phyloP scores from a whole-genome alignment of 179 eudicot genomes.

The Gypsophila paniculata region DNA sequence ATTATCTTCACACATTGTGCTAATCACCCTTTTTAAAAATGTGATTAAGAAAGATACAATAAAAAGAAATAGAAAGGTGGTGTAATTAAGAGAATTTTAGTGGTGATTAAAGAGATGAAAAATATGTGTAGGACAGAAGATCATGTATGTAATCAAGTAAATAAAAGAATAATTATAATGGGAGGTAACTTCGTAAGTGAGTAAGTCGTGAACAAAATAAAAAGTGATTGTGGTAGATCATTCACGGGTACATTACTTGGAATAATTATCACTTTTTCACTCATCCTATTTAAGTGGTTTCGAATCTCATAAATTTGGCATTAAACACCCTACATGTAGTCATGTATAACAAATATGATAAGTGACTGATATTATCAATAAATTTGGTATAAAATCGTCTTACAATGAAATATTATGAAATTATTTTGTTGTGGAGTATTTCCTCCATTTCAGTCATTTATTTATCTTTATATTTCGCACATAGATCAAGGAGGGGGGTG shows the following conservation, averaged over 20 bases:
- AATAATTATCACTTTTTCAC: neutral
- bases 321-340: too few relatives aligned
- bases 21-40: neutral
- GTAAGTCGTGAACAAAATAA: neutral
- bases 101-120: neutral
- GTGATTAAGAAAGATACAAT: neutral
- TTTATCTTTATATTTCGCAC: too few relatives aligned
- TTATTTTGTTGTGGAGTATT: too few relatives aligned
- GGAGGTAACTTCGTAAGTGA: slow-evolving; percentile 1
- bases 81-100: neutral
- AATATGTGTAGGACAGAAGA: neutral
- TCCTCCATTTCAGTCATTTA: too few relatives aligned
- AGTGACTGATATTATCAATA: neutral
- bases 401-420: too few relatives aligned
- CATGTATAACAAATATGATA: too few relatives aligned
- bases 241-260: slow-evolving; percentile 9
- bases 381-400: too few relatives aligned
- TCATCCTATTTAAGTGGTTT: neutral
- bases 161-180: neutral
- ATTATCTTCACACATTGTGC: neutral
- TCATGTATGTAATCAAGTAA: neutral
- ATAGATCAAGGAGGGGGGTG: too few relatives aligned
- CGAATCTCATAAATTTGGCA: too few relatives aligned
- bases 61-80: neutral
- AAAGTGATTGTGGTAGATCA: slow-evolving; percentile 1